A percentile compares a stretch with the other conserved stretches of the same genome.
Conservation (phyloP, 1,284 basidiomycete genomes). For the Fistulinella cinereoalba region DNA sequence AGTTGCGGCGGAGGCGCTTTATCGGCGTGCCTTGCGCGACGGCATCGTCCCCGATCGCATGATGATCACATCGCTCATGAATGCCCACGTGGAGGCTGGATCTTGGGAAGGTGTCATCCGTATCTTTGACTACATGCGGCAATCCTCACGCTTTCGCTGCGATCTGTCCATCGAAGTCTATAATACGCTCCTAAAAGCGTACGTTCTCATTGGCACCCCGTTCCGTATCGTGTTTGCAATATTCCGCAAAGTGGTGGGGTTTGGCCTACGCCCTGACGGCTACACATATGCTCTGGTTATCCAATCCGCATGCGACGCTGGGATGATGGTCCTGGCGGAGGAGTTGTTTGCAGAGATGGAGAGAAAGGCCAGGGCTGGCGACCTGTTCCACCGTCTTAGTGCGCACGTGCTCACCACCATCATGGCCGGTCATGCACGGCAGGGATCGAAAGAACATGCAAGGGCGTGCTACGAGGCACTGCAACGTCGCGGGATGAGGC, state of each 20-base stretch:
- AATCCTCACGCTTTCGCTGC: constrained; percentile 36
- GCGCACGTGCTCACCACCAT: constrained; percentile 80
- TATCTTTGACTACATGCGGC: constrained; percentile 67
- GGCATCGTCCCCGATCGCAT: constrained; percentile 62
- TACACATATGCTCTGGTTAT: constrained; percentile 78
- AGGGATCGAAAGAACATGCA: constrained; percentile 55
- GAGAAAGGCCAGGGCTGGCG: constrained; percentile 33
- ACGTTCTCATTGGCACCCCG: constrained; percentile 79
- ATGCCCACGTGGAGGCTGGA: constrained; percentile 80
- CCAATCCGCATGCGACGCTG: constrained; percentile 80
- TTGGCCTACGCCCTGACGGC: constrained; percentile 54
- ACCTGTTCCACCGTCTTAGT: constrained; percentile 45
- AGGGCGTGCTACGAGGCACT: constrained; percentile 76
- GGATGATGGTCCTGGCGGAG: constrained; percentile 63
- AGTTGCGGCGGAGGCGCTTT: constrained; percentile 64
- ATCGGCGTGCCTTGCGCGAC: constrained; percentile 58
- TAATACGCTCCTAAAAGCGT: constrained; percentile 84
- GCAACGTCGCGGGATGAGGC: constrained; percentile 62
- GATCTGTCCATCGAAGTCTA: constrained; percentile 57
- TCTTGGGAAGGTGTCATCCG: constrained; percentile 76
- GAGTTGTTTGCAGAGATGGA: constrained; percentile 73
- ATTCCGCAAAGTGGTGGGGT: constrained; percentile 57
- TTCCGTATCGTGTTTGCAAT: constrained; percentile 63
- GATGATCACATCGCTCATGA: constrained; percentile 75
- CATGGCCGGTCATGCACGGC: constrained; percentile 75